Percentiles rank a stretch among this genome's conserved stretches.
Conservation (phyloP, 1,284 basidiomycete species). For the Boletus mariae region DNA sequence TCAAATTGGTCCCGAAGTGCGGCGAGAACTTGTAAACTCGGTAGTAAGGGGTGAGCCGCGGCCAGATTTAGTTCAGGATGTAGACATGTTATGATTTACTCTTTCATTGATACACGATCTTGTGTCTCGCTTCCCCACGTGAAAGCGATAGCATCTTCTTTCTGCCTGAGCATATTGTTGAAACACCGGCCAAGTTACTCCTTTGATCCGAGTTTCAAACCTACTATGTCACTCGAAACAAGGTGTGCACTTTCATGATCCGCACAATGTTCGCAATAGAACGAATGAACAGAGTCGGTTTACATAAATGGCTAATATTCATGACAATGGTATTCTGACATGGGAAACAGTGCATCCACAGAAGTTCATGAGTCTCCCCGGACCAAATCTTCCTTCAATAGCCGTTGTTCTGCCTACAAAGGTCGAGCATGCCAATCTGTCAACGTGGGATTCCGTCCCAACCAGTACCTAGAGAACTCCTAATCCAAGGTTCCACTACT, state of each 20-base stretch:
- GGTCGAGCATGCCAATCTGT: no score
- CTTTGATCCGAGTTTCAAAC: not conserved
- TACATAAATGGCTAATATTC: no score
- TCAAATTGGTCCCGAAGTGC: conserved; percentile 87
- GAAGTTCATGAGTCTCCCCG: no score
- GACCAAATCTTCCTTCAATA: no score
- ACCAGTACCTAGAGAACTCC: not conserved
- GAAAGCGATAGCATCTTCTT: not conserved
- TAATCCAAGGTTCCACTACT: conserved; percentile 40
- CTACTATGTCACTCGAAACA: not conserved
- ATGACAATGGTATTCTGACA: no score
- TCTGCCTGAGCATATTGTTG: not conserved
- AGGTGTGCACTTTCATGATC: no score
- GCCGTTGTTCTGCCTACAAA: no score
- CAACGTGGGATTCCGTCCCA: not conserved
- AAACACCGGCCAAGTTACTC: not conserved
- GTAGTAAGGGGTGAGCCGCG: conserved; percentile 69
- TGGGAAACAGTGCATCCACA: no score
- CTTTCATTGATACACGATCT: not conserved
- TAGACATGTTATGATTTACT: conserved; percentile 52
- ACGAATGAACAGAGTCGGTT: no score
- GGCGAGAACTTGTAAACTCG: conserved; percentile 80
- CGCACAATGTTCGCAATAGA: no score
- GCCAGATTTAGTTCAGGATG: conserved; percentile 49
- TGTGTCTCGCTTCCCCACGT: not conserved